These are phyloP conservation scores for Nidula microcarpa DNA, from an alignment of 768 basidiomycete genomes.

Conservation along the genomic window DNA sequence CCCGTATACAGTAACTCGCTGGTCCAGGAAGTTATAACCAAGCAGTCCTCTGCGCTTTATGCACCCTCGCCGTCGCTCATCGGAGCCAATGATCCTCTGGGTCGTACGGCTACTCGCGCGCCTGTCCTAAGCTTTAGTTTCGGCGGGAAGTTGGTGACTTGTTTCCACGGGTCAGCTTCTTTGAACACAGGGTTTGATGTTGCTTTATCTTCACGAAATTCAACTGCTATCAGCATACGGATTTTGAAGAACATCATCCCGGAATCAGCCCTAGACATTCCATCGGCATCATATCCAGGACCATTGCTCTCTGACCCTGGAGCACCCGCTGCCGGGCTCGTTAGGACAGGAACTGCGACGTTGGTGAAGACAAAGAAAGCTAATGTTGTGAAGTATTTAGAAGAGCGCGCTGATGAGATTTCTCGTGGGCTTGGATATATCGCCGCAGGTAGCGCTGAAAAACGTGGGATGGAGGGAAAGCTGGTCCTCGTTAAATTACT, in stretches of 20 bases:
- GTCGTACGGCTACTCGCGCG: slow-evolving; percentile 65
- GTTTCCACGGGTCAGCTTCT: slow-evolving; percentile 73
- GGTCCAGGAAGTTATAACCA: slow-evolving; percentile 30
- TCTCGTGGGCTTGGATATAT: slow-evolving; percentile 74
- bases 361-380: slow-evolving; percentile 83
- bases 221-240: slow-evolving; percentile 67
- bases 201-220: slow-evolving; percentile 66
- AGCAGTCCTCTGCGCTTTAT: slow-evolving; percentile 53
- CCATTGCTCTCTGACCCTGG: slow-evolving; percentile 82
- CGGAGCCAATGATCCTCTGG: slow-evolving; percentile 79
- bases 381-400: slow-evolving; percentile 72
- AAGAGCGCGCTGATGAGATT: slow-evolving; percentile 72
- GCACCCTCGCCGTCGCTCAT: slow-evolving; percentile 83
- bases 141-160: slow-evolving; percentile 87
- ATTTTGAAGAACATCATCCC: slow-evolving; percentile 68
- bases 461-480: slow-evolving; percentile 70
- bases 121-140: slow-evolving; percentile 91
- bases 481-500: slow-evolving; percentile 71
- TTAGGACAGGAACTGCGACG: slow-evolving; percentile 60
- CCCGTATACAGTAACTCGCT: slow-evolving; percentile 6
- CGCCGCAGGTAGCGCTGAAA: slow-evolving; percentile 44
- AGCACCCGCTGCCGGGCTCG: slow-evolving; percentile 58
- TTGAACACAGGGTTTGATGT: slow-evolving; percentile 76
- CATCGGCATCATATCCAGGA: slow-evolving; percentile 71
- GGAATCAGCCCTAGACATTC: slow-evolving; percentile 53